These are phyloP conservation scores for Begonia masoniana DNA, from an alignment of 306 rosid species.

Conservation along the genomic window DNA sequence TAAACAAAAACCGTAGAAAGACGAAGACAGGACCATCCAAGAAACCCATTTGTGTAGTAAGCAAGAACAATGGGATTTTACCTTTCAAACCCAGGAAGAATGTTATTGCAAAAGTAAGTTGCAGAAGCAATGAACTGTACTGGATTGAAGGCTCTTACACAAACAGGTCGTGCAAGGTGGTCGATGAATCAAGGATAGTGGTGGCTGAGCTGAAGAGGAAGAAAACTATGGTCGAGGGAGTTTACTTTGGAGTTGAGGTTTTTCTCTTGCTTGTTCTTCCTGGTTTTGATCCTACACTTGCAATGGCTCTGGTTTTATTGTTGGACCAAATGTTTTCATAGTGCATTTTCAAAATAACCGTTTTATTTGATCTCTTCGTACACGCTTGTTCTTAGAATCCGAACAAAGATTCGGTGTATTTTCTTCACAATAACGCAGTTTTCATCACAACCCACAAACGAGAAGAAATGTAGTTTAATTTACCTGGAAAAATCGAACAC, in stretches of 20 bases:
- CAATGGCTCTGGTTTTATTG: constrained; percentile 65
- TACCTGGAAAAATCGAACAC: no score
- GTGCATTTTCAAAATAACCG: neutral
- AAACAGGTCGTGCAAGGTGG: constrained; percentile 48
- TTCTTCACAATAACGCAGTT: no score
- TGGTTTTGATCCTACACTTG: constrained; percentile 47
- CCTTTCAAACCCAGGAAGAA: constrained; percentile 11
- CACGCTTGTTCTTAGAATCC: no score
- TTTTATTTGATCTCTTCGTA: no score
- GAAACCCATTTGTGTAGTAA: constrained; percentile 42
- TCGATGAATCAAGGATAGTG: constrained; percentile 35
- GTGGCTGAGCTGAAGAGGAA: constrained; percentile 71
- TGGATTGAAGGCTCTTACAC: constrained; percentile 53
- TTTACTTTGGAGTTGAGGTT: constrained; percentile 60
- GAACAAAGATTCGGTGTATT: no score
- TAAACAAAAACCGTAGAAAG: neutral
- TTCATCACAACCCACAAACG: no score
- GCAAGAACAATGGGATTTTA: constrained; percentile 36
- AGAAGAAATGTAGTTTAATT: no score
- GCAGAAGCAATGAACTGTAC: constrained; percentile 15
- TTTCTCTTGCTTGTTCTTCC: constrained; percentile 59
- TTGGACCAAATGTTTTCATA: constrained; percentile 67
- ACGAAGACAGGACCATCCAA: constrained; percentile 6
- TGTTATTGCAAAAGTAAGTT: no score
- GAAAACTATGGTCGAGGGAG: constrained; percentile 33